Evolutionary conservation across 1,284 basidiomycete species (phyloP), one percentile per base, ranked within the genome.

Genomic region (Fomitopsis palustris): DNA sequence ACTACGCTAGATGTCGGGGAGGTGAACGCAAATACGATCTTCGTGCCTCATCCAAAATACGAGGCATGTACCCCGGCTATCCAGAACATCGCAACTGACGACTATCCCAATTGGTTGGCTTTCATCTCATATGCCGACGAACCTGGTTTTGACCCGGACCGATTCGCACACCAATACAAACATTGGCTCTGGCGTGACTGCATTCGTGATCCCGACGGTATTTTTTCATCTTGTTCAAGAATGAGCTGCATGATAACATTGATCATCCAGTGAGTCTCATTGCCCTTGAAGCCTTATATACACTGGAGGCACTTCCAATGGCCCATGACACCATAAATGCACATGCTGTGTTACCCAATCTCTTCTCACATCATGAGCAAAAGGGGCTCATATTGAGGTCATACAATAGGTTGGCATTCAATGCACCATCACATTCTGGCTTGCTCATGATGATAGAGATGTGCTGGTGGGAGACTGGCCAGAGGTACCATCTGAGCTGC

Each of bases 141-240:
- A 42, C 63, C 66, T 0, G 39, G 53, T 0, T 80, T 80, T 58
- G n/a, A 58, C 67, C 2, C 35, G 62, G 4, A 14, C 41, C 1
- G 19, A 53, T 3, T 73, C 72, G 49, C 38, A 0, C n/a, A 12
- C 4, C 14, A 14, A 7, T 54, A 58, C 21, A 21, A 53, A 2
- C 19, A 21, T 0, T 71, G 76, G 45, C 64, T 57, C 2, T 81
- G 79, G 79, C 74, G 77, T 57, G 59, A 57, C 3, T 64, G 69
- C 5, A 72, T 72, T 55, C 57, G 56, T 3, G 76, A 81, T 64
- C 78, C 78, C 1, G 80, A 81, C 60, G 61, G 80, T 81, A 57
- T 70, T 25, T 4, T 27, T 39, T 9, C 43, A 31, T 17, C 10
- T 41, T 1, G n/a, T 16, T 52, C 6, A n/a, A 19, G 17, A 16